phyloP scores from a whole-genome alignment of 108 stramenopile species.

The Conticribra guillardii region DNA sequence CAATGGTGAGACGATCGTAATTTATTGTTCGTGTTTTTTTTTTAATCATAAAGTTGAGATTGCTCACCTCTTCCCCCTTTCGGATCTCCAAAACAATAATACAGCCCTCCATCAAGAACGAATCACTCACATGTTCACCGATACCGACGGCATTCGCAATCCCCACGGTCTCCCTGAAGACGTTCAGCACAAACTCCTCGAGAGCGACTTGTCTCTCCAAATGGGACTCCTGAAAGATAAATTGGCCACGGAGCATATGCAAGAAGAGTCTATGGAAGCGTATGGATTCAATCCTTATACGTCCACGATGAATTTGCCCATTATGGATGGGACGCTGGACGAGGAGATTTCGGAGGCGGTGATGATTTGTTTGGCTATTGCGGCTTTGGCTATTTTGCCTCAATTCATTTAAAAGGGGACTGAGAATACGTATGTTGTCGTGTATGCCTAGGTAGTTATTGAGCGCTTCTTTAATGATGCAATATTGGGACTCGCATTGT shows the following conservation, averaged over 20 bases:
- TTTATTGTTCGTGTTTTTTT: slow-evolving; percentile 1
- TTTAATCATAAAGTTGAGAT: neutral
- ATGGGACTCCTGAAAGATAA: slow-evolving; percentile 32
- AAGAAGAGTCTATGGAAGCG: slow-evolving; percentile 33
- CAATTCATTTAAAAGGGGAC: slow-evolving; percentile 15
- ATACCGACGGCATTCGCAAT: slow-evolving; percentile 31
- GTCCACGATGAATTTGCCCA: slow-evolving; percentile 21
- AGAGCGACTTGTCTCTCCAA: slow-evolving; percentile 32
- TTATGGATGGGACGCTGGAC: slow-evolving; percentile 43
- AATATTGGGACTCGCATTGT: too few relatives aligned
- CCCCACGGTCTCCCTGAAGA: slow-evolving; percentile 39
- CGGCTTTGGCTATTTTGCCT: slow-evolving; percentile 41
- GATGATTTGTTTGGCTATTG: slow-evolving; percentile 47
- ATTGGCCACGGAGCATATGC: slow-evolving; percentile 45
- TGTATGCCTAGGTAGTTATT: too few relatives aligned
- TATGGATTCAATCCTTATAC: slow-evolving; percentile 21
- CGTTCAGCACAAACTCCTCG: slow-evolving; percentile 37
- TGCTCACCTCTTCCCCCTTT: neutral
- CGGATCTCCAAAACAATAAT: neutral
- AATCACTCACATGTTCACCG: slow-evolving; percentile 35
- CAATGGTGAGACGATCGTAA: slow-evolving; percentile 47
- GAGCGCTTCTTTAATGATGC: too few relatives aligned
- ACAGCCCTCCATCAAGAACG: slow-evolving; percentile 46
- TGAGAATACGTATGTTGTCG: too few relatives aligned
- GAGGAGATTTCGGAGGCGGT: slow-evolving; percentile 46